These are phyloP conservation scores for Agrocybe pediades DNA, from an alignment of 768 basidiomycete genomes.

Conservation along the genomic window DNA sequence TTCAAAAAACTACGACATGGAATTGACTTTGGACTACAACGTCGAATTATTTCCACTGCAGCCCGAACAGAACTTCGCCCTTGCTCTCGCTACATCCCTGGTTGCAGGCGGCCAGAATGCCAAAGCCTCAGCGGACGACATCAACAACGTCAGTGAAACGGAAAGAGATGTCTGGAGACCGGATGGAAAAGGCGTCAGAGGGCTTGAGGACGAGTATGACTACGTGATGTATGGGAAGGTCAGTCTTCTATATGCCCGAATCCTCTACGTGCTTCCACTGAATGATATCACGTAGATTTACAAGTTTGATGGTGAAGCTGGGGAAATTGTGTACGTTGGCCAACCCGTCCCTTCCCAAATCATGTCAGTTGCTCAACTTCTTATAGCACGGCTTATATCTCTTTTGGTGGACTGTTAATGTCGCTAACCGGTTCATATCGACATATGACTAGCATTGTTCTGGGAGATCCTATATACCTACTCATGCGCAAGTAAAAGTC, in stretches of 20 bases:
- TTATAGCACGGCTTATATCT: slow-evolving; percentile 88
- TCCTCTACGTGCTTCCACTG: too few relatives aligned
- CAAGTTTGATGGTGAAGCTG: slow-evolving; percentile 88
- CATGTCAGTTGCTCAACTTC: slow-evolving; percentile 11
- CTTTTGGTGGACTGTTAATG: slow-evolving; percentile 95
- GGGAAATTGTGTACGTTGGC: slow-evolving; percentile 80
- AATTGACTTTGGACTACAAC: slow-evolving; percentile 92
- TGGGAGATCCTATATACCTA: slow-evolving; percentile 91
- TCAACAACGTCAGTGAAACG: slow-evolving; percentile 51
- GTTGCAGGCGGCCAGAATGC: slow-evolving; percentile 54
- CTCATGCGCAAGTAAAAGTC: slow-evolving; percentile 74
- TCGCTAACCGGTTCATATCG: slow-evolving; percentile 91
- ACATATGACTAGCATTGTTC: slow-evolving; percentile 88
- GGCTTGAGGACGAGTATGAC: slow-evolving; percentile 93
- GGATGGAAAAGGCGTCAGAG: slow-evolving; percentile 75
- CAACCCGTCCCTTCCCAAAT: neutral
- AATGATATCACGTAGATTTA: slow-evolving; percentile 66
- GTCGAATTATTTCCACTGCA: slow-evolving; percentile 83
- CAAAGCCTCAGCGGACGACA: slow-evolving; percentile 52
- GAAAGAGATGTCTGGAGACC: slow-evolving; percentile 84
- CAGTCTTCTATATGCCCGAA: slow-evolving; percentile 15
- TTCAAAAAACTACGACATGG: slow-evolving; percentile 92
- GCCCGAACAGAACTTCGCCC: slow-evolving; percentile 70
- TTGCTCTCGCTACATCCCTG: slow-evolving; percentile 85
- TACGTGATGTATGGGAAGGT: slow-evolving; percentile 99